Evolutionary conservation across 2,329 filamentous ascomycete species (phyloP), one percentile per base, ranked within the genome.

Genomic region (Botryotinia convoluta): DNA sequence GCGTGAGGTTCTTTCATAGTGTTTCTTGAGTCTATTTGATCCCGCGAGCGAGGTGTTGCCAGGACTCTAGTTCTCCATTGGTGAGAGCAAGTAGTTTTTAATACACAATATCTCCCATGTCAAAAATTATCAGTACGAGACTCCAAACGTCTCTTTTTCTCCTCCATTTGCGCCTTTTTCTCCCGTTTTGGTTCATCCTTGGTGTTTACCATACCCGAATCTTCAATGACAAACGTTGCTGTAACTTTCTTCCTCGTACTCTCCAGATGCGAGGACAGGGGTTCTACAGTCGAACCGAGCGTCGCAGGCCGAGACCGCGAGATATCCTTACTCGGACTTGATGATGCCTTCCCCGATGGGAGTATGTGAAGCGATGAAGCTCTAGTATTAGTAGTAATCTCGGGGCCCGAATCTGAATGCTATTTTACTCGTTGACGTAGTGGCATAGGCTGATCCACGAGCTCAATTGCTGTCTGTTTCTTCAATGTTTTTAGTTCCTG

Each of bases 41-140:
- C 65, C 29, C 48, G 9, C 29, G 10, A 42, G 42, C 14, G n/a
- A 69, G 48, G 57, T 69, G 26, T 39, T 69, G 18, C 65, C 10
- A 68, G 10, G 14, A 57, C 65, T 68, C 35, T n/a, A 42, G 39
- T 57, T 68, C 65, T 42, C 35, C 26, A 16, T 42, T 57, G 35
- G 35, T 57, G 48, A 57, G 29, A 54, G 48, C 37, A 59, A 57
- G 37, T 32, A 42, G 26, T 18, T 69, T 44, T 54, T 32, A 22
- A 42, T 68, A 39, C 26, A 57, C n/a, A 29, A 42, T 57, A 6
- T 29, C 51, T 26, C n/a, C 54, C 54, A n/a, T 16, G 29, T 44
- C 65, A 69, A 44, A 68, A 26, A 57, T 69, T 69, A 69, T 69
- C 65, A 20, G 35, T 69, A 51, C n/a, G 65, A 57, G 48, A 57